Percentiles rank a stretch among this genome's conserved stretches.
phyloP scores from a whole-genome alignment of 2,329 filamentous ascomycete species.

The Beauveria rudraprayagi region DNA sequence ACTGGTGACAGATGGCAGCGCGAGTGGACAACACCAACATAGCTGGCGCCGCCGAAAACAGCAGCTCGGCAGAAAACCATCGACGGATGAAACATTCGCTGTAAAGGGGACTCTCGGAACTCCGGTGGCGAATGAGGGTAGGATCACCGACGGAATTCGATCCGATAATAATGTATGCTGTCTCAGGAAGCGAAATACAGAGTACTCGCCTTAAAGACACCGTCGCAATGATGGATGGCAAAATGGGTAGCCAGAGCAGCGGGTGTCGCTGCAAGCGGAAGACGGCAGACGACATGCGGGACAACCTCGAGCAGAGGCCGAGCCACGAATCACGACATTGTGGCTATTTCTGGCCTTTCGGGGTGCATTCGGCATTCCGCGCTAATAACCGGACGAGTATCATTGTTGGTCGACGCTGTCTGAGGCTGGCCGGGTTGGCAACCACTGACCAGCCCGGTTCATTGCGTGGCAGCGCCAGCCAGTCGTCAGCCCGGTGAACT shows the following conservation, averaged over 20 bases:
- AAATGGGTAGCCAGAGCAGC: neutral
- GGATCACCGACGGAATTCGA: neutral
- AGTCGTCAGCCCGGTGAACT: too few species aligned
- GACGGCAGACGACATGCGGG: neutral
- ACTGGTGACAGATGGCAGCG: too few species aligned
- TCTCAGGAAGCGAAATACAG: neutral
- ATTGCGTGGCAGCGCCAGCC: neutral
- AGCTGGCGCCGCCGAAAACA: conserved; percentile 1
- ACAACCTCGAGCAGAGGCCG: neutral
- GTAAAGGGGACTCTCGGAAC: neutral
- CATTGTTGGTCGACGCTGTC: neutral
- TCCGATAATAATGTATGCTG: neutral
- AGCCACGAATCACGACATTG: neutral
- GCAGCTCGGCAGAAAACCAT: neutral
- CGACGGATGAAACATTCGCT: neutral
- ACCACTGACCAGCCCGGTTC: neutral
- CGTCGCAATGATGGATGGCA: neutral
- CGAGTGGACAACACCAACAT: neutral
- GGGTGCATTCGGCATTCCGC: neutral
- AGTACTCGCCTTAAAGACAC: neutral
- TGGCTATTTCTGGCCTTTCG: neutral
- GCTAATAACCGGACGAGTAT: neutral
- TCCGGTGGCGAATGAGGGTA: neutral
- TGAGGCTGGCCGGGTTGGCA: neutral
- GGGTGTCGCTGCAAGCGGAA: neutral